Conservation (phyloP, 768 basidiomycete genomes). For the Lactarius sanguifluus region DNA sequence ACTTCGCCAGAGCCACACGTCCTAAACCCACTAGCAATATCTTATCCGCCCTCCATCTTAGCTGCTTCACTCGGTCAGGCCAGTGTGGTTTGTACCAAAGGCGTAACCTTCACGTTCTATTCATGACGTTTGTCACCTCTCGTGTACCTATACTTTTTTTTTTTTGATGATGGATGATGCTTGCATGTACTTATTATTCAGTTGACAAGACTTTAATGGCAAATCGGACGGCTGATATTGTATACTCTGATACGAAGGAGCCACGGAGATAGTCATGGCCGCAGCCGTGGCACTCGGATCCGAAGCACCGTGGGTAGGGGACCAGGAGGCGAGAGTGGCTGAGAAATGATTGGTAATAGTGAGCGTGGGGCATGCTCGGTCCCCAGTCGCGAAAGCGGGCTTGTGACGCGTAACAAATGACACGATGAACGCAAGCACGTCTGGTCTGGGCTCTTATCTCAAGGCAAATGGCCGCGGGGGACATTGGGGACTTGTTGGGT, state of each 20-base stretch:
- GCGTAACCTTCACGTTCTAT: not conserved
- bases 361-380: not conserved
- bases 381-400: not conserved
- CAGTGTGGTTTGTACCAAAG: constrained; percentile 12
- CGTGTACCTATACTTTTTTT: constrained; percentile 4
- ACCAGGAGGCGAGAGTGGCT: not conserved
- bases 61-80: not conserved
- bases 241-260: constrained; percentile 10
- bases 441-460: not conserved
- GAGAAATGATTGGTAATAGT: not conserved
- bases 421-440: not conserved
- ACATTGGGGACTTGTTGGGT: constrained; percentile 1
- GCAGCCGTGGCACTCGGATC: not conserved
- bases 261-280: constrained; percentile 5
- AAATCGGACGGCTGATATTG: constrained; percentile 5
- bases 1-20: not conserved
- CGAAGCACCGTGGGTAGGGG: not conserved
- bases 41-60: not conserved
- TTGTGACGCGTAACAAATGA: not conserved
- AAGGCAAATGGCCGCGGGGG: not conserved
- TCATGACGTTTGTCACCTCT: not conserved
- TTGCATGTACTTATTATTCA: constrained; percentile 20
- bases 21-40: constrained; percentile 2
- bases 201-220: constrained; percentile 9
- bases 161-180: not conserved